These are phyloP conservation scores for Avicennia marina DNA, from an alignment of 257 asterid species.

Conservation along the genomic window DNA sequence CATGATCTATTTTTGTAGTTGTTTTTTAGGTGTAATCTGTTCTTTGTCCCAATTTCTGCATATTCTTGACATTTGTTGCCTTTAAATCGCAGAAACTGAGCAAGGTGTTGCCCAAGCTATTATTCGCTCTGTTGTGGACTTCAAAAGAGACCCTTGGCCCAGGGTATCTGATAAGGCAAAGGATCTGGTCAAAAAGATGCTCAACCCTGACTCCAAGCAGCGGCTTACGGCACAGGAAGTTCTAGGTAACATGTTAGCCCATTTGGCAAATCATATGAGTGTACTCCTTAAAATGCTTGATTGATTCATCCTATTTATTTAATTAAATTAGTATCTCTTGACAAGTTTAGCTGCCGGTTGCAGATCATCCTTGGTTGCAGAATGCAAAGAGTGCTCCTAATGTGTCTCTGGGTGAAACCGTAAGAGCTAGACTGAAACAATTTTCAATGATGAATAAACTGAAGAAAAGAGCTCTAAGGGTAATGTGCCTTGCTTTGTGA, in stretches of 20 bases:
- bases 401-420: constrained; percentile 32
- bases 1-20: too few relatives aligned
- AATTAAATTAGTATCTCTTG: background rate
- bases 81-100: constrained; percentile 28
- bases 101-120: constrained; percentile 31
- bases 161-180: constrained; percentile 29
- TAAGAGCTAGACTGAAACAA: constrained; percentile 32
- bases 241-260: constrained; percentile 14
- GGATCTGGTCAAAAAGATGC: constrained; percentile 26
- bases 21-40: too few relatives aligned
- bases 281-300: background rate
- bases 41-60: background rate
- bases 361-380: constrained; percentile 29
- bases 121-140: constrained; percentile 24
- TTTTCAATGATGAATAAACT: constrained; percentile 32
- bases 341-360: background rate
- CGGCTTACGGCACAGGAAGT: constrained; percentile 29
- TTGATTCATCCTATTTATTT: background rate
- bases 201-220: constrained; percentile 22
- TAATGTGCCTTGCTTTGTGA: constrained; percentile 4
- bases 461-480: constrained; percentile 31
- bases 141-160: constrained; percentile 32
- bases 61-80: background rate
- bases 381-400: constrained; percentile 30
- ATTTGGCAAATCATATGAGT: background rate